A percentile compares a stretch with the other conserved stretches of the same genome.
Evolutionary conservation across 2,329 filamentous ascomycete species (phyloP).

Genomic region (Aspergillus tamarii): DNA sequence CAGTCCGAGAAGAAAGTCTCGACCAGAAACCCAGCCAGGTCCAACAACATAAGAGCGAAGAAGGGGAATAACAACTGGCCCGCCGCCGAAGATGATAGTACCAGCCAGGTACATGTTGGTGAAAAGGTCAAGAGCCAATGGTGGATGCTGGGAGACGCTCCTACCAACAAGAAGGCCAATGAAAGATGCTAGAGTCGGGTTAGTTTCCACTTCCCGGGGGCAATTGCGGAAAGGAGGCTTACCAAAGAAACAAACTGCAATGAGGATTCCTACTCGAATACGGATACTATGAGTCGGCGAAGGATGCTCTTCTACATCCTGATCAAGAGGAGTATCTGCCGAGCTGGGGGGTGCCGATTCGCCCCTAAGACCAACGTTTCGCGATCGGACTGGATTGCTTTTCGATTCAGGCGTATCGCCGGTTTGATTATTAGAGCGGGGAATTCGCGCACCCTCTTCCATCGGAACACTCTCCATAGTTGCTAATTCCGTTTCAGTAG

Average conservation of each 20-base stretch:
- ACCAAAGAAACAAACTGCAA: conserved; percentile 40
- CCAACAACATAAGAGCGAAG: conserved; percentile 64
- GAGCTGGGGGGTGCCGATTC: not conserved
- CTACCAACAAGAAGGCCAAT: no score
- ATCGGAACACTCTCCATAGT: not conserved
- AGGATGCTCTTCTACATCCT: not conserved
- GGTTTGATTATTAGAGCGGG: no score
- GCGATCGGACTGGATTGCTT: conserved; percentile 11
- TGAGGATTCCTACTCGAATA: conserved; percentile 44
- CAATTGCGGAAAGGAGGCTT: conserved; percentile 17
- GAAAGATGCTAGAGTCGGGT: no score
- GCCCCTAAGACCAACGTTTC: conserved; percentile 11
- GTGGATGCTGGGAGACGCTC: no score
- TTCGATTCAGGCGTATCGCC: not conserved
- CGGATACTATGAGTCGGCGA: conserved; percentile 45
- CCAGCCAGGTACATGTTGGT: conserved; percentile 74
- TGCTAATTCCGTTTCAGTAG: conserved; percentile 15
- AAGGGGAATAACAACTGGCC: conserved; percentile 67
- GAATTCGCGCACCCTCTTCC: not conserved
- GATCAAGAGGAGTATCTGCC: not conserved
- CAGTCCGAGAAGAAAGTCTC: conserved; percentile 73
- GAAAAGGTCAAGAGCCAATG: conserved; percentile 56
- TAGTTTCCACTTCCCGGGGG: no score
- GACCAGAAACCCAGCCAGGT: conserved; percentile 69
- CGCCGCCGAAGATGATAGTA: conserved; percentile 68